These are phyloP conservation scores for Geum urbanum DNA, from an alignment of 306 rosid species.

Conservation along the genomic window DNA sequence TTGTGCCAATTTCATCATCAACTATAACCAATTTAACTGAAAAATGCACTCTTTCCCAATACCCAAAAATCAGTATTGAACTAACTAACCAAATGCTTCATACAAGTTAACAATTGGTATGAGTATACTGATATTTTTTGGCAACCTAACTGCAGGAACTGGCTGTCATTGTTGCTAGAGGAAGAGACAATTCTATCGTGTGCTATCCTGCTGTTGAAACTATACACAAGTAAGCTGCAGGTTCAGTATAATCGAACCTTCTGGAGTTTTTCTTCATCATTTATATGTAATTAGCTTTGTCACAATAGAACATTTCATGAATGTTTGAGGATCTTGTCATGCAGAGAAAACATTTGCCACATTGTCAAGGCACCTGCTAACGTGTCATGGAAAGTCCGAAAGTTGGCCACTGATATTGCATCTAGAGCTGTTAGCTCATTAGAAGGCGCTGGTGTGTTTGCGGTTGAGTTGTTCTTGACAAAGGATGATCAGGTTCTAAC, in stretches of 20 bases:
- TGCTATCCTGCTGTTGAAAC: constrained; percentile 94
- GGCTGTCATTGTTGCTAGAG: constrained; percentile 83
- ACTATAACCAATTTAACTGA: background rate
- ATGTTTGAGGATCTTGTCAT: constrained; percentile 27
- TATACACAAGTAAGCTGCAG: constrained; percentile 71
- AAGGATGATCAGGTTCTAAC: constrained; percentile 62
- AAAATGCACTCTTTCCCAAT: background rate
- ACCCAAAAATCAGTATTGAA: background rate
- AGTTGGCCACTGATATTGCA: constrained; percentile 72
- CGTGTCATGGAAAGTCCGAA: constrained; percentile 58
- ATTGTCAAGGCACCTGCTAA: constrained; percentile 83
- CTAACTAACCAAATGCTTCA: background rate
- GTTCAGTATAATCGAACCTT: background rate
- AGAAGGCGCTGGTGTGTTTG: constrained; percentile 96
- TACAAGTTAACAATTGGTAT: background rate
- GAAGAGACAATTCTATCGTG: constrained; percentile 66
- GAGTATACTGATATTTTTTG: constrained; percentile 5
- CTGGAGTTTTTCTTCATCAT: too few species aligned
- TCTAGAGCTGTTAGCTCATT: constrained; percentile 73
- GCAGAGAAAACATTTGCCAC: constrained; percentile 85
- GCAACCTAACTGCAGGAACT: constrained; percentile 56
- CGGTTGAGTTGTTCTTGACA: constrained; percentile 86
- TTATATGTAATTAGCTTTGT: background rate
- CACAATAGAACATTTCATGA: constrained; percentile 21
- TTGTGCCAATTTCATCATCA: background rate